Evolutionary conservation across 352 stramenopile genomes (phyloP), one percentile per base, ranked within the genome.

Genomic region (Globisporangium splendens): DNA sequence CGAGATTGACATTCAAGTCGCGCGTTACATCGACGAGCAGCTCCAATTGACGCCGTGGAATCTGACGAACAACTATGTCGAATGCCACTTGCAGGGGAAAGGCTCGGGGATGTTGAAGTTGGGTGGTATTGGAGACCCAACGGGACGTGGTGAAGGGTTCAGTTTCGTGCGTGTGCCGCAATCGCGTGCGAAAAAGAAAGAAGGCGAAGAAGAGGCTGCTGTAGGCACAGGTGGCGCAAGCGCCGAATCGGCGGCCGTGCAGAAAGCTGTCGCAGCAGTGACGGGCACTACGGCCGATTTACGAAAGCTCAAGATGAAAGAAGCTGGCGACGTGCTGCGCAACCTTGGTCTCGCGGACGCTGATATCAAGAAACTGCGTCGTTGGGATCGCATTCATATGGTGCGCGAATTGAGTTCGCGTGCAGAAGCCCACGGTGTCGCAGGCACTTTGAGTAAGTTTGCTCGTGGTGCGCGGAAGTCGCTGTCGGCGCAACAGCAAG

Each of bases 261-360:
- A 90, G 61, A 91, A 92, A 53, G 81, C 82, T 1, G 77, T 92
- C 0, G 85, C 85, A 12, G 79, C 83, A 0, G 77, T 95, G 10
- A 94, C 85, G 7, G 85, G 85, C 49, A 94, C 85, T 7, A 91
- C 85, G 22, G 85, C 85, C 10, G 85, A 94, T 82, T 65, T 94
- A 55, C 80, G 84, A 48, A 92, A 91, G 55, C 70, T 94, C 15
- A 94, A 89, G 63, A 94, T 94, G 84, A 94, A 92, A 55, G 82
- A 92, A 49, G 77, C 81, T 24, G 84, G 82, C 43, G 77, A 91
- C 66, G 84, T 92, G 54, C 56, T 94, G 55, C 81, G 79, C 35
- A 92, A 91, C 56, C 68, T 92, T 18, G 83, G 83, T 68, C 70
- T 92, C 44, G 69, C 80, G 28, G 84, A 94, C 18, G 75, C 70